Percentiles rank a stretch among this genome's conserved stretches.
These are phyloP conservation scores for Diplocarpon rosae DNA, from an alignment of 2,329 filamentous ascomycete species.

Conservation along the genomic window DNA sequence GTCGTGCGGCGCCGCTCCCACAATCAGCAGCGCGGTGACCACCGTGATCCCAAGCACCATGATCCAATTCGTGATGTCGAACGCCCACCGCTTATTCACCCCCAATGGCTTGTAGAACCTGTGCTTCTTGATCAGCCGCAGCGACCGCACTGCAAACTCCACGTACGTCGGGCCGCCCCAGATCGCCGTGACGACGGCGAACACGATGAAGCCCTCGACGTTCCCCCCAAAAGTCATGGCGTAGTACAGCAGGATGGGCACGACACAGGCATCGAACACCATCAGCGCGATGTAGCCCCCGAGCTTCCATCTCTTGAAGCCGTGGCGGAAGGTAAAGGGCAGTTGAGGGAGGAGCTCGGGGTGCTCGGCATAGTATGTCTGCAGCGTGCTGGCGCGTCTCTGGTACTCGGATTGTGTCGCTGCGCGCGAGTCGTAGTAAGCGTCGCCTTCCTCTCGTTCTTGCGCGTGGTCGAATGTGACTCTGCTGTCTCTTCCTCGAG, in stretches of 20 bases:
- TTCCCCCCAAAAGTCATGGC: conserved; percentile 33
- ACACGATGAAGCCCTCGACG: conserved; percentile 32
- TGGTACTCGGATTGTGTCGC: conserved; percentile 17
- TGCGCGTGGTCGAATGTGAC: conserved; percentile 15
- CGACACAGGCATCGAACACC: conserved; percentile 36
- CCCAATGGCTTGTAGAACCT: conserved; percentile 41
- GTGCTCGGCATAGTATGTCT: conserved; percentile 18
- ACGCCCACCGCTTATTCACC: conserved; percentile 35
- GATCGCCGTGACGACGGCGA: conserved; percentile 43
- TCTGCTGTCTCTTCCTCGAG: conserved; percentile 5
- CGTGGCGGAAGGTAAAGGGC: conserved; percentile 21
- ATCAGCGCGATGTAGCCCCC: conserved; percentile 31
- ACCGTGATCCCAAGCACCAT: conserved; percentile 33
- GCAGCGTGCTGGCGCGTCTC: conserved; percentile 15
- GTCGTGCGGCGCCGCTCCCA: conserved; percentile 39
- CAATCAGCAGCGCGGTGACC: conserved; percentile 39
- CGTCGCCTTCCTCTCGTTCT: conserved; percentile 13
- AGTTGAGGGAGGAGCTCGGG: conserved; percentile 19
- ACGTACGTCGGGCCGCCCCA: conserved; percentile 45
- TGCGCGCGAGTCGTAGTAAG: conserved; percentile 18
- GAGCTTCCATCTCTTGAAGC: conserved; percentile 19
- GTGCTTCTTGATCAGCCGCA: conserved; percentile 38
- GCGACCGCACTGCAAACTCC: conserved; percentile 38
- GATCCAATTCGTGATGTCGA: conserved; percentile 38
- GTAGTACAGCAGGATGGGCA: conserved; percentile 44